phyloP scores from a whole-genome alignment of 2,329 filamentous ascomycete species.

The Beauveria brongniartii region DNA sequence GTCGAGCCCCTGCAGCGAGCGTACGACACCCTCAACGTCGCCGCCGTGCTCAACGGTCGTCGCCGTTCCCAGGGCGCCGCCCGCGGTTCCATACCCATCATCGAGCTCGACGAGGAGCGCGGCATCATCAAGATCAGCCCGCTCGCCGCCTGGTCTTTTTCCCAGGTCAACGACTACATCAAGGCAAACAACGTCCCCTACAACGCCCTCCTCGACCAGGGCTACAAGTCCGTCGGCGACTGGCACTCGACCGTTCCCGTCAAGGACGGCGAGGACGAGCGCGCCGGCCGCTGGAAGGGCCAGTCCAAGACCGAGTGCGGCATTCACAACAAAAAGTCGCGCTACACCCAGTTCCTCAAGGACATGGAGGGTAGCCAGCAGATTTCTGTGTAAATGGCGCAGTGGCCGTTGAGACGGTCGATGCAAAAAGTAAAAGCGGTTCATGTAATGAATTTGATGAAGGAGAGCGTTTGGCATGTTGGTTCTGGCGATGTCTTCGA shows the following conservation, averaged over 20 bases:
- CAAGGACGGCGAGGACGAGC: slow-evolving; percentile 86
- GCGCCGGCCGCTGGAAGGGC: slow-evolving; percentile 94
- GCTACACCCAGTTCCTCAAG: slow-evolving; percentile 77
- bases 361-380: slow-evolving; percentile 64
- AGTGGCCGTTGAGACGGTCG: not conserved
- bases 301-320: slow-evolving; percentile 94
- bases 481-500: not conserved
- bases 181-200: slow-evolving; percentile 82
- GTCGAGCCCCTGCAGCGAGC: slow-evolving; percentile 92
- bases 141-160: slow-evolving; percentile 86
- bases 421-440: not conserved
- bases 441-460: slow-evolving; percentile 8
- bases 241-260: slow-evolving; percentile 96
- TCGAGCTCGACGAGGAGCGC: slow-evolving; percentile 82
- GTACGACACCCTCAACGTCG: slow-evolving; percentile 78
- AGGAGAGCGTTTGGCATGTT: not conserved
- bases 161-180: slow-evolving; percentile 83
- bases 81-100: slow-evolving; percentile 79
- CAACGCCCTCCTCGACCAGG: slow-evolving; percentile 80
- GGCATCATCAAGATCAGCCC: slow-evolving; percentile 97
- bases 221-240: slow-evolving; percentile 98
- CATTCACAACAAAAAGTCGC: slow-evolving; percentile 95
- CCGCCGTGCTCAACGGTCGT: slow-evolving; percentile 86
- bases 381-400: slow-evolving; percentile 10
- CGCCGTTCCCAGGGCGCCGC: slow-evolving; percentile 88